Evolutionary conservation across 2,329 filamentous ascomycete species (phyloP), one percentile per base, ranked within the genome.

Genomic region (Malbranchea cinnamomea): DNA sequence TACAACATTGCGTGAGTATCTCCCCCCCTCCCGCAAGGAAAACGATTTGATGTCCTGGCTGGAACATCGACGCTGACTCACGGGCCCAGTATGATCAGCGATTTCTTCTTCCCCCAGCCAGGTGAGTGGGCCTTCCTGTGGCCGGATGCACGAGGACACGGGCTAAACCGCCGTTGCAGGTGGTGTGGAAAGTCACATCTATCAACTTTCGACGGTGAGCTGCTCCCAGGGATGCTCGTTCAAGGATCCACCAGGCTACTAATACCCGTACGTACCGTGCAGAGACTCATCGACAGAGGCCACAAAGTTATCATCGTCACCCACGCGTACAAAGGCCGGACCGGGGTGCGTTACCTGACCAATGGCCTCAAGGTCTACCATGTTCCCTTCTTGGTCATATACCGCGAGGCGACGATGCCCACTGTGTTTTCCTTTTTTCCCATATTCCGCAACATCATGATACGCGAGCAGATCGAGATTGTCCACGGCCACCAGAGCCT

Each of bases 401-500:
- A 94, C 55, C 83, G 91, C 43, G 79, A 84, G 40, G 74, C 84
- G 4, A 91, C 84, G 8, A 87, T 98, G 47, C 89, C 89, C 0
- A 95, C 91, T 4, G 84, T 98, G 48, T 95, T 95, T 62, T 94
- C 87, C 17, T 94, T 93, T 61, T 98, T 98, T 46, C 89, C 91
- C 6, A 74, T 94, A n/a, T 85, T 98, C 47, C 76, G 89, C 34
- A 92, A 95, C 44, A 95, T 98, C 45, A 72, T 94, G 38, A 79
- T 98, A 37, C 75, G 89, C 26, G 89, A 98, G 56, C 72, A 77
- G 37, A 94, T 98, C 43, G 79, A 95, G 53, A 98, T 98, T 45
- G 85, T 98, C 0, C 89, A 98, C 51, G 89, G 87, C n/a, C 89
- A 98, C 61, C 87, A 71, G 18, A 93, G 83, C 50, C 64, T 98